phyloP scores from a whole-genome alignment of 768 basidiomycete genomes.

The Suillus fuscotomentosus region DNA sequence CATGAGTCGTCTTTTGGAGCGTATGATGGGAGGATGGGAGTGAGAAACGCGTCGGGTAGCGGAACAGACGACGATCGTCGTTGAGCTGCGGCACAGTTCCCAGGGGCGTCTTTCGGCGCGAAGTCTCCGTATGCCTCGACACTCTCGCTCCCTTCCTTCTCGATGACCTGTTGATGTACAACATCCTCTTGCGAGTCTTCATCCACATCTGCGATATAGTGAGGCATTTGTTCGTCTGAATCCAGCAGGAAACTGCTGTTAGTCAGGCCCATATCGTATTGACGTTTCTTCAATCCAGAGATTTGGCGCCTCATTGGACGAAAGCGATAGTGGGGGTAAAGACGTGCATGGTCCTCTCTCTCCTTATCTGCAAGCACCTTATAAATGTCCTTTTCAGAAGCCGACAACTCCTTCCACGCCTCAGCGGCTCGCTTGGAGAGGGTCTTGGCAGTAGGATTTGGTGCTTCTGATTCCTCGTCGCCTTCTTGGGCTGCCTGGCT shows the following conservation, averaged over 20 bases:
- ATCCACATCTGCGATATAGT: not conserved
- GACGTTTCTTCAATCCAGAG: conserved; percentile 17
- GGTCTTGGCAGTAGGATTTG: conserved; percentile 40
- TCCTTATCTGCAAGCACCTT: conserved; percentile 53
- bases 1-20: not conserved
- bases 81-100: not conserved
- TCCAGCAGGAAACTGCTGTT: conserved; percentile 6
- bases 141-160: not conserved
- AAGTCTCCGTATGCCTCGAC: not conserved
- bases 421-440: conserved; percentile 78
- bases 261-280: conserved; percentile 17
- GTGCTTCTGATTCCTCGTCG: conserved; percentile 24
- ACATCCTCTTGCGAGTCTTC: not conserved
- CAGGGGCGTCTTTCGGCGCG: not conserved
- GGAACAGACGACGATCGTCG: conserved; percentile 13
- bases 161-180: not conserved
- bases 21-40: not conserved
- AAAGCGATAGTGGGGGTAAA: conserved; percentile 64
- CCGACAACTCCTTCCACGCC: conserved; percentile 64
- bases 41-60: not conserved
- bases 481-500: conserved; percentile 35
- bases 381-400: conserved; percentile 48
- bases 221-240: conserved; percentile 2
- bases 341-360: conserved; percentile 52
- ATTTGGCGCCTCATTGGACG: conserved; percentile 47